Evolutionary conservation across 495 filamentous ascomycete species (phyloP), one percentile per base, ranked within the genome.

Genomic region (Talaromyces wortmannii): DNA sequence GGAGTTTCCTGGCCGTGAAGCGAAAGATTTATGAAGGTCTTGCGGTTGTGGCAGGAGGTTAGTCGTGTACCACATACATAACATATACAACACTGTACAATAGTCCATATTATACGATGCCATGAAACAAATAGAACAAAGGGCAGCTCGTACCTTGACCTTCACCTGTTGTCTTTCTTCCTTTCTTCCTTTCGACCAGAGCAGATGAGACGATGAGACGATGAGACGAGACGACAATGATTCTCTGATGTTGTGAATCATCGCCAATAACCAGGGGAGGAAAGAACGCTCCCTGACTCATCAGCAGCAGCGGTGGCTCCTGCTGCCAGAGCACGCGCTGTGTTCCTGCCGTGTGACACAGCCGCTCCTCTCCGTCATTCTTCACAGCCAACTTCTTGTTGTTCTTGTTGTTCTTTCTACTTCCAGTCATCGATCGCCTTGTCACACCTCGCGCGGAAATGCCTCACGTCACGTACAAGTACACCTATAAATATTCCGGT

Each of bases 1-100:
- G 77, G n/a, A 83, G 83, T 46, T 88, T 95, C 69, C 82, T 86
- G 63, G 81, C 83, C 13, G 89, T 95, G 16, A 91, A 86, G 71
- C 80, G 70, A 65, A 89, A 83, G 63, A 91, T 95, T 55, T 95
- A 95, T 68, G 88, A 91, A 54, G 86, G 86, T 6, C 69, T 95
- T 57, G 90, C 90, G 44, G 85, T 92, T 50, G 87, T 92, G 59
- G 81, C 86, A 8, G 87, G 87, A 31, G 84, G 75, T 56, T 89
- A 66, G 75, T 52, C 10, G 45, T 53, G 52, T 53, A 53, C 45
- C 7, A 17, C 44, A 53, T 40, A 13, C 5, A 53, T 53, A n/a
- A 17, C 44, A 53, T 40, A 13, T 40, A 45, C 42, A 29, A 32
- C 15, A 46, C 15, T 53, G 52, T 45, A 45, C 29, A 5, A 45